phyloP scores from a whole-genome alignment of 1,139 yeast genomes.

The Candida frijolesensis region DNA sequence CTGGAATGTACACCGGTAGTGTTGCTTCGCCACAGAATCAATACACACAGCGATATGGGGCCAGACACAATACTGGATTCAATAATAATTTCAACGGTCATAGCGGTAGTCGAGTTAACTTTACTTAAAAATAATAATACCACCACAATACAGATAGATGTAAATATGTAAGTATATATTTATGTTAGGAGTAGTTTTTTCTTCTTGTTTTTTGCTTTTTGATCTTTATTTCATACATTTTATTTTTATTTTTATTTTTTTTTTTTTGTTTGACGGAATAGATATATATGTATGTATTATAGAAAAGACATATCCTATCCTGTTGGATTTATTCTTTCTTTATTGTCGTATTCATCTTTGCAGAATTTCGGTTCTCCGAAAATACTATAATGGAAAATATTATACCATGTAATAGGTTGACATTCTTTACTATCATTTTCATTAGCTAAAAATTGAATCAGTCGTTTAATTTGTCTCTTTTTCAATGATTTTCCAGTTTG shows the following conservation, averaged over 20 bases:
- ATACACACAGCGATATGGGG: slow-evolving; percentile 6
- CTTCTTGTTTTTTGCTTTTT: too few species aligned
- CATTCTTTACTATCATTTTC: too few species aligned
- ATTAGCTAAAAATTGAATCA: slow-evolving; percentile 8
- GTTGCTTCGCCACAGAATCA: slow-evolving; percentile 14
- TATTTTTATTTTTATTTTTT: too few species aligned
- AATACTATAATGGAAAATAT: slow-evolving; percentile 48
- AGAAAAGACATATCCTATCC: neutral
- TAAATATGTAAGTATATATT: neutral
- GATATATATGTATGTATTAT: neutral
- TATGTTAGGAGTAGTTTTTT: too few species aligned
- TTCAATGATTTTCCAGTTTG: slow-evolving; percentile 8
- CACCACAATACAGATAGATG: neutral
- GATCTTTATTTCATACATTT: too few species aligned
- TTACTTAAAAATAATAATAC: neutral
- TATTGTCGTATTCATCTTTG: slow-evolving; percentile 12
- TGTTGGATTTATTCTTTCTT: neutral
- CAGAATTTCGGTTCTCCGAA: slow-evolving; percentile 52
- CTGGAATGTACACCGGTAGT: slow-evolving; percentile 14
- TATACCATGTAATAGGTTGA: slow-evolving; percentile 52
- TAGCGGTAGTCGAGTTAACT: neutral
- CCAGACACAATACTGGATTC: neutral
- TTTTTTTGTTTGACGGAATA: too few species aligned
- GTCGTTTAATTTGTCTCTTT: slow-evolving; percentile 4
- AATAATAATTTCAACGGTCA: neutral